Conservation (phyloP, 2,329 filamentous ascomycete genomes). For the Lachnellula subtilissima region DNA sequence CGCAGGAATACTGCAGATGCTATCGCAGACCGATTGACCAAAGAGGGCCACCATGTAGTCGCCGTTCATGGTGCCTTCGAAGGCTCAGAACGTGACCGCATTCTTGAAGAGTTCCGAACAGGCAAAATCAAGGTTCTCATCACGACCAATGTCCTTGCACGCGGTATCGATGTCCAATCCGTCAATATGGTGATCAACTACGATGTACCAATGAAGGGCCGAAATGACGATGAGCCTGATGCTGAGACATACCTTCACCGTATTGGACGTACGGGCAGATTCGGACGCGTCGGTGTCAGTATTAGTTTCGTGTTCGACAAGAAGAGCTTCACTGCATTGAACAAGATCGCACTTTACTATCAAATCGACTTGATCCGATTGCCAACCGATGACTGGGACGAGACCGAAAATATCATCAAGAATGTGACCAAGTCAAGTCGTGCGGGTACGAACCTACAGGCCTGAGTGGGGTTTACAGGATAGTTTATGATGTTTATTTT, state of each 20-base stretch:
- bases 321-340: constrained; percentile 73
- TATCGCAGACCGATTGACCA: constrained; percentile 80
- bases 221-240: constrained; percentile 77
- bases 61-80: constrained; percentile 87
- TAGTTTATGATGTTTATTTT: neutral
- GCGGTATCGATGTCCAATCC: constrained; percentile 88
- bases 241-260: constrained; percentile 96
- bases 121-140: constrained; percentile 94
- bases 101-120: constrained; percentile 81
- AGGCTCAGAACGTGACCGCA: constrained; percentile 71
- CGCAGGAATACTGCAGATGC: constrained; percentile 79
- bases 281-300: constrained; percentile 91
- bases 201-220: constrained; percentile 71
- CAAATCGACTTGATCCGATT: constrained; percentile 76
- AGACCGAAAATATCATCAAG: constrained; percentile 78
- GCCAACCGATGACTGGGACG: constrained; percentile 84
- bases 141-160: constrained; percentile 92
- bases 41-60: constrained; percentile 86
- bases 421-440: constrained; percentile 69
- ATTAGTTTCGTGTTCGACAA: constrained; percentile 91
- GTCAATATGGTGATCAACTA: constrained; percentile 99
- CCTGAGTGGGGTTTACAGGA: neutral
- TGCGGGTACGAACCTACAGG: constrained; percentile 46
- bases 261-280: constrained; percentile 93
- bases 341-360: constrained; percentile 75